phyloP scores from a whole-genome alignment of 2,329 filamentous ascomycete genomes.

The Lecanoromycetidae sp. region DNA sequence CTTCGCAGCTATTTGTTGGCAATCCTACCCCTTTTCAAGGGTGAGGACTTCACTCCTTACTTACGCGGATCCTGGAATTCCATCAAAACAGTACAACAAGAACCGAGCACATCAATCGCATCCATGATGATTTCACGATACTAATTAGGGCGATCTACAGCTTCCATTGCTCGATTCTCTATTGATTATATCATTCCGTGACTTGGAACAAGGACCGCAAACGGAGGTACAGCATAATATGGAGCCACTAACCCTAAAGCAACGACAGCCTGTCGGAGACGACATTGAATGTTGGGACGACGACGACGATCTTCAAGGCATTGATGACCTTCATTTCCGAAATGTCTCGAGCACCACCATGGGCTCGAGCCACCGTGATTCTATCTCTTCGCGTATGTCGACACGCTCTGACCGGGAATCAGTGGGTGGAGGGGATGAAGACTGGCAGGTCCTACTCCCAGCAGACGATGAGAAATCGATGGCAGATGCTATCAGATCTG shows the following conservation, averaged over 20 bases:
- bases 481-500: constrained; percentile 73
- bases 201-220: neutral
- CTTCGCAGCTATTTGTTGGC: too few species aligned
- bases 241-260: constrained; percentile 15
- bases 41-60: neutral
- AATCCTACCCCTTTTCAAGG: constrained; percentile 1
- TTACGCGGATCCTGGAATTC: too few species aligned
- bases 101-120: neutral
- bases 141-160: neutral
- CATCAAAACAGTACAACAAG: too few species aligned
- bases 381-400: constrained; percentile 69
- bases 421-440: constrained; percentile 60
- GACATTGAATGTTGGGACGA: constrained; percentile 39
- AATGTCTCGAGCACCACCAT: constrained; percentile 33
- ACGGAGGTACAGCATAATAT: constrained; percentile 1
- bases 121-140: constrained; percentile 4
- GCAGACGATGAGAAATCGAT: constrained; percentile 77
- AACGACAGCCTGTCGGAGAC: constrained; percentile 25
- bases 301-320: constrained; percentile 36
- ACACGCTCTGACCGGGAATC: constrained; percentile 73
- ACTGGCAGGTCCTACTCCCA: constrained; percentile 74
- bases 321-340: constrained; percentile 35
- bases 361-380: constrained; percentile 46
- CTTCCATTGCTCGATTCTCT: neutral
- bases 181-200: neutral